Conservation (phyloP, 371 early-diverging fungal species). For the Rhizopus microsporus region DNA sequence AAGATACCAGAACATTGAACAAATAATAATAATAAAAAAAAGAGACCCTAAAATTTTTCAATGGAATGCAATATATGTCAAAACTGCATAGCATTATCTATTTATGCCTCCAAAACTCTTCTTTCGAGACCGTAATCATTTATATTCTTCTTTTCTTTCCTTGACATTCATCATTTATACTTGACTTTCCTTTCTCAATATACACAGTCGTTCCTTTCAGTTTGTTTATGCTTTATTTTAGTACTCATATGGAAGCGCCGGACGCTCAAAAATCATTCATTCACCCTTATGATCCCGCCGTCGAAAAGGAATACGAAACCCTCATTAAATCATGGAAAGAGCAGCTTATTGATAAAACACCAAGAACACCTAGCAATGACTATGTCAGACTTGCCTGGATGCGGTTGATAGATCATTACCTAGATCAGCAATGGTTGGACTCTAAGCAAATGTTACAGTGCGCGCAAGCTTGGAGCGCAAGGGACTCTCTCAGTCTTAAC, state of each 20-base stretch:
- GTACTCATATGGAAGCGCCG: slow-evolving; percentile 16
- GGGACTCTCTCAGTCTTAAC: slow-evolving; percentile 19
- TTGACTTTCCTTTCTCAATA: neutral
- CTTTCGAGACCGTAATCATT: neutral
- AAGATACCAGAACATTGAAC: too few species aligned
- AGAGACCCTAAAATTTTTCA: slow-evolving; percentile 6
- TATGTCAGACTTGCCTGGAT: slow-evolving; percentile 28
- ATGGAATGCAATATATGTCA: slow-evolving; percentile 38
- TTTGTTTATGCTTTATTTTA: slow-evolving; percentile 14
- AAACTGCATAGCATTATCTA: slow-evolving; percentile 18
- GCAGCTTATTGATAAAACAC: slow-evolving; percentile 25
- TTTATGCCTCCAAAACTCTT: slow-evolving; percentile 3
- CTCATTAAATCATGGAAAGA: slow-evolving; percentile 36
- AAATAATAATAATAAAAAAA: neutral
- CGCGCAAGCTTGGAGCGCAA: slow-evolving; percentile 44
- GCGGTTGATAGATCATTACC: slow-evolving; percentile 34
- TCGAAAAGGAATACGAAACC: slow-evolving; percentile 39
- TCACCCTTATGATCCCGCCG: slow-evolving; percentile 26
- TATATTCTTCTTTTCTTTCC: neutral
- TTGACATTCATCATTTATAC: slow-evolving; percentile 6
- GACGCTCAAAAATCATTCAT: slow-evolving; percentile 12
- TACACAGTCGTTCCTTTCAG: neutral
- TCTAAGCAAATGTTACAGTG: slow-evolving; percentile 46
- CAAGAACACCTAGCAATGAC: slow-evolving; percentile 14
- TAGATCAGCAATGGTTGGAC: slow-evolving; percentile 47